A percentile compares a stretch with the other conserved stretches of the same genome.
These are phyloP conservation scores for Brassica cretica DNA, from an alignment of 345 rosid genomes.

Conservation along the genomic window DNA sequence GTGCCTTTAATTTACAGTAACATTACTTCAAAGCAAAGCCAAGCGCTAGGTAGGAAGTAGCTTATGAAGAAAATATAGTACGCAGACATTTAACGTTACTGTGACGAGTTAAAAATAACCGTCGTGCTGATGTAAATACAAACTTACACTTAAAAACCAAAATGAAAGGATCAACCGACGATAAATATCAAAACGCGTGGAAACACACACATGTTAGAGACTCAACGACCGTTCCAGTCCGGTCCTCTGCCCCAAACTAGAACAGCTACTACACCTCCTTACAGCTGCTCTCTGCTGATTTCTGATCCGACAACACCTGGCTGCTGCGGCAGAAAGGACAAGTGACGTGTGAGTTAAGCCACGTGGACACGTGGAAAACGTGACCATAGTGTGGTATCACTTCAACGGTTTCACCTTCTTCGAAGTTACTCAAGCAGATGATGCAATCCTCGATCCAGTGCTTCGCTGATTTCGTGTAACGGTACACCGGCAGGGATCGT, in stretches of 20 bases:
- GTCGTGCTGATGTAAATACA: neutral
- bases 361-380: slow-evolving; percentile 61
- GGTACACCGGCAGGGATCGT: slow-evolving; percentile 48
- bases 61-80: neutral
- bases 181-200: neutral
- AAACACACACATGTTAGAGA: slow-evolving; percentile 21
- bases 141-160: neutral
- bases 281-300: neutral
- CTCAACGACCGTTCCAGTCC: slow-evolving; percentile 29
- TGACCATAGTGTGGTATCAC: slow-evolving; percentile 53
- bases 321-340: slow-evolving; percentile 69
- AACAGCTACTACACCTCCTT: slow-evolving; percentile 35
- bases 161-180: neutral
- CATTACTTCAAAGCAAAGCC: neutral
- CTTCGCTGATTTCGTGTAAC: slow-evolving; percentile 40
- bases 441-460: slow-evolving; percentile 54
- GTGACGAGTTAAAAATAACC: neutral
- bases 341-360: slow-evolving; percentile 50
- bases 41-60: neutral
- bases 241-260: slow-evolving; percentile 6
- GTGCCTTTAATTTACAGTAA: neutral
- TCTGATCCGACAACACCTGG: slow-evolving; percentile 34
- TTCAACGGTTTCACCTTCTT: slow-evolving; percentile 48
- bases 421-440: slow-evolving; percentile 64
- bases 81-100: neutral